phyloP scores from a whole-genome alignment of 768 basidiomycete genomes.

The Lactarius tabidus region DNA sequence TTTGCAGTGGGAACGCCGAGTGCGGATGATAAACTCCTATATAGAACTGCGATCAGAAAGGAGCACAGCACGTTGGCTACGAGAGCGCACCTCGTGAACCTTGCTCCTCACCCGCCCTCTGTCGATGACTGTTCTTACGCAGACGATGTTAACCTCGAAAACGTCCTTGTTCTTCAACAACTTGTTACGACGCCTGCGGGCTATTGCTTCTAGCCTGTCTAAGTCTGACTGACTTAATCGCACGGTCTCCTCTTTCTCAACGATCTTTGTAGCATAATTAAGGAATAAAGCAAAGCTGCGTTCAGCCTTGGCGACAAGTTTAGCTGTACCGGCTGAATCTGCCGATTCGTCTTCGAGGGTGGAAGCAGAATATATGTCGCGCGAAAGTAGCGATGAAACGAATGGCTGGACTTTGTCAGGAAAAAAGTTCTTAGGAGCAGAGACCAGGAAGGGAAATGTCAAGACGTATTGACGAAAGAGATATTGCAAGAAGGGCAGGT shows the following conservation, averaged over 20 bases:
- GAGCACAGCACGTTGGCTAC: conserved; percentile 8
- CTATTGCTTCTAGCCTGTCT: conserved; percentile 67
- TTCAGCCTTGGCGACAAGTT: conserved; percentile 73
- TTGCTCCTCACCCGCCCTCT: conserved; percentile 83
- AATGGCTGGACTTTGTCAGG: conserved; percentile 94
- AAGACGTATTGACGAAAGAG: conserved; percentile 91
- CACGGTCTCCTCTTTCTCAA: conserved; percentile 85
- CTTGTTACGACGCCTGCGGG: conserved; percentile 57
- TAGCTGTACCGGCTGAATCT: conserved; percentile 55
- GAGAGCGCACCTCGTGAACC: conserved; percentile 71
- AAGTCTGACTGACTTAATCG: conserved; percentile 83
- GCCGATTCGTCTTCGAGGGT: conserved; percentile 53
- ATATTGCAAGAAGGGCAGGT: conserved; percentile 86
- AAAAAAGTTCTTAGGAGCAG: conserved; percentile 90
- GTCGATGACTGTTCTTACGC: conserved; percentile 77
- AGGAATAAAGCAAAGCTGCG: conserved; percentile 82
- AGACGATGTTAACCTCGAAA: conserved; percentile 90
- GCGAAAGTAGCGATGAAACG: conserved; percentile 72
- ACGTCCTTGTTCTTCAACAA: conserved; percentile 44
- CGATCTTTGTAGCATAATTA: conserved; percentile 75
- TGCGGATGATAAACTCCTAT: conserved; percentile 94
- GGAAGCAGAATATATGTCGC: conserved; percentile 65
- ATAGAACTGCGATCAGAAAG: neutral
- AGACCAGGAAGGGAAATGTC: conserved; percentile 90
- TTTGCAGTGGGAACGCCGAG: conserved; percentile 60